phyloP scores from a whole-genome alignment of 148 eudicot species.

The Rhododendron griersonianum region DNA sequence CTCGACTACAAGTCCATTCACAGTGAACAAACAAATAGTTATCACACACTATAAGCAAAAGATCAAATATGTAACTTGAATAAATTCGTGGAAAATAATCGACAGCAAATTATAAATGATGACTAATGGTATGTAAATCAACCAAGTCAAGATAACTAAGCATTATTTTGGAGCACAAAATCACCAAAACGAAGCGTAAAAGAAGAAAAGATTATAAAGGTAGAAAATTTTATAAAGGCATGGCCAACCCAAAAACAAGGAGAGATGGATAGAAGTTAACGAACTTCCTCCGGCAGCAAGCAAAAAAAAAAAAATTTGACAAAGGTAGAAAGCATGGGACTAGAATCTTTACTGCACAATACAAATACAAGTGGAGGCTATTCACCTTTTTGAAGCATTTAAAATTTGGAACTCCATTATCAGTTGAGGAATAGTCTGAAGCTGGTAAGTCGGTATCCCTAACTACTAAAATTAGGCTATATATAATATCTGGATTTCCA shows the following conservation, averaged over 20 bases:
- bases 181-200: background rate
- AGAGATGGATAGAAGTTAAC: background rate
- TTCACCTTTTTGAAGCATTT: slow-evolving; percentile 90
- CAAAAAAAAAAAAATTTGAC: background rate
- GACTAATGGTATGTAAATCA: background rate
- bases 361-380: background rate
- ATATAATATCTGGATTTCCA: slow-evolving; percentile 61
- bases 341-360: background rate
- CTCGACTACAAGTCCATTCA: slow-evolving; percentile 35
- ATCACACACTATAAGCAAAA: background rate
- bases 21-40: background rate
- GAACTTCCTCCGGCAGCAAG: background rate
- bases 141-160: background rate
- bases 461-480: slow-evolving; percentile 69
- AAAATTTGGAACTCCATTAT: slow-evolving; percentile 52
- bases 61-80: background rate
- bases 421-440: slow-evolving; percentile 25
- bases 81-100: background rate
- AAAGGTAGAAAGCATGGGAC: background rate
- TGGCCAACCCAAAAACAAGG: background rate
- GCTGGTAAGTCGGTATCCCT: slow-evolving; percentile 36
- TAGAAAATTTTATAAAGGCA: background rate
- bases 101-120: background rate
- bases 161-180: background rate
- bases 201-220: background rate